Conservation (phyloP, 202 grass and related monocot species). For the Schoenoplectus tabernaemontani region DNA sequence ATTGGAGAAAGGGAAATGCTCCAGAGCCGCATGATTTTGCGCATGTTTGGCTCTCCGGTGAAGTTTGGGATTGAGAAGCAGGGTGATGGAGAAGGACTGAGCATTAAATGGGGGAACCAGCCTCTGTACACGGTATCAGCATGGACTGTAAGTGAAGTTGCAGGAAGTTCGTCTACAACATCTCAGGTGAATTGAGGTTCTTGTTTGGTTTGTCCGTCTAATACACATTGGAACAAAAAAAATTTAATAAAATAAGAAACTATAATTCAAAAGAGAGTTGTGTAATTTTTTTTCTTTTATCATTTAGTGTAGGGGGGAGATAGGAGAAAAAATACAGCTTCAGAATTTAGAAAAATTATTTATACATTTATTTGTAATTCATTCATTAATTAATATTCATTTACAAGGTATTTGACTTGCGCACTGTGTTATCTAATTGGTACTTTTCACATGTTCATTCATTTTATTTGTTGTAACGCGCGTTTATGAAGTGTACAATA, state of each 20-base stretch:
- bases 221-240: background rate
- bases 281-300: constrained; percentile 20
- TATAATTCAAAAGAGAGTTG: constrained; percentile 17
- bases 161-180: constrained; percentile 57
- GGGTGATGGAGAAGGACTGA: constrained; percentile 51
- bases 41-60: constrained; percentile 49
- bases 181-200: constrained; percentile 50
- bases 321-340: constrained; percentile 9
- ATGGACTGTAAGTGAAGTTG: constrained; percentile 47
- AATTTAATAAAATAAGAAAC: background rate
- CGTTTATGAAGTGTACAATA: too few species aligned
- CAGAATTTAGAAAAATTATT: constrained; percentile 26
- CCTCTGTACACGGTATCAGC: constrained; percentile 82
- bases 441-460: background rate
- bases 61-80: constrained; percentile 57
- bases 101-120: constrained; percentile 61
- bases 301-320: constrained; percentile 16
- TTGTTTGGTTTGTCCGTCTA: background rate
- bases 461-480: background rate
- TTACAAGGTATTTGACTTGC: background rate
- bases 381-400: constrained; percentile 17
- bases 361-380: constrained; percentile 16
- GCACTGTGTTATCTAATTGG: too few species aligned
- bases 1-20: constrained; percentile 63
- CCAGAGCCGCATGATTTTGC: constrained; percentile 67